phyloP scores from a whole-genome alignment of 2,329 filamentous ascomycete genomes.

The Colletotrichum sojae region DNA sequence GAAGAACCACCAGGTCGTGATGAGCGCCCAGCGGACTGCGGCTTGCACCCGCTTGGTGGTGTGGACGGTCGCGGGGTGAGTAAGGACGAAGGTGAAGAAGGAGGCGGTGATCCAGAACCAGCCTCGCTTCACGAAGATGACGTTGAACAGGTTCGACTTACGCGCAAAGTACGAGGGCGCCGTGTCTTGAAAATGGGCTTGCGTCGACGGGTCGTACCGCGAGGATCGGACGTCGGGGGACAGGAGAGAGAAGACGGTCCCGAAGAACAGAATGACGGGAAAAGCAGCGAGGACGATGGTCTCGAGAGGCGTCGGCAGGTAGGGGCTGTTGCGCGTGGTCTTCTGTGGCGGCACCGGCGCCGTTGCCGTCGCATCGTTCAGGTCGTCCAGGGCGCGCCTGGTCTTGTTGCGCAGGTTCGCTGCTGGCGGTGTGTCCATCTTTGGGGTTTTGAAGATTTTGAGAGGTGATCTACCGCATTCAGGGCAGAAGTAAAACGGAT shows the following conservation, averaged over 20 bases:
- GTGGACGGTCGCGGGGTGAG: constrained; percentile 71
- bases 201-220: constrained; percentile 72
- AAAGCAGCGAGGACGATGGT: constrained; percentile 77
- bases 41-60: constrained; percentile 64
- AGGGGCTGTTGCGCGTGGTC: constrained; percentile 65
- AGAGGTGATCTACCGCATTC: constrained; percentile 25
- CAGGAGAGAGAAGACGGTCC: constrained; percentile 83
- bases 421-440: constrained; percentile 41
- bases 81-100: constrained; percentile 78
- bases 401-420: constrained; percentile 40
- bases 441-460: not conserved
- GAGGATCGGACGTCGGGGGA: constrained; percentile 78
- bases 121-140: constrained; percentile 93
- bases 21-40: constrained; percentile 75
- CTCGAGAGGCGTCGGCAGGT: constrained; percentile 80
- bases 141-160: constrained; percentile 93
- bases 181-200: constrained; percentile 72
- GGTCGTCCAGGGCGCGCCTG: constrained; percentile 40
- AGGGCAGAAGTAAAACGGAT: constrained; percentile 6
- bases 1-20: constrained; percentile 85
- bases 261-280: constrained; percentile 83
- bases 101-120: constrained; percentile 92
- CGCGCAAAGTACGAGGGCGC: constrained; percentile 91
- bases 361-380: constrained; percentile 31
- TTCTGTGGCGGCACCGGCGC: constrained; percentile 27